Percentiles rank a stretch among this genome's conserved stretches.
Conservation (phyloP, 192 early-diverging fungal species). For the Coemansia sp. region DNA sequence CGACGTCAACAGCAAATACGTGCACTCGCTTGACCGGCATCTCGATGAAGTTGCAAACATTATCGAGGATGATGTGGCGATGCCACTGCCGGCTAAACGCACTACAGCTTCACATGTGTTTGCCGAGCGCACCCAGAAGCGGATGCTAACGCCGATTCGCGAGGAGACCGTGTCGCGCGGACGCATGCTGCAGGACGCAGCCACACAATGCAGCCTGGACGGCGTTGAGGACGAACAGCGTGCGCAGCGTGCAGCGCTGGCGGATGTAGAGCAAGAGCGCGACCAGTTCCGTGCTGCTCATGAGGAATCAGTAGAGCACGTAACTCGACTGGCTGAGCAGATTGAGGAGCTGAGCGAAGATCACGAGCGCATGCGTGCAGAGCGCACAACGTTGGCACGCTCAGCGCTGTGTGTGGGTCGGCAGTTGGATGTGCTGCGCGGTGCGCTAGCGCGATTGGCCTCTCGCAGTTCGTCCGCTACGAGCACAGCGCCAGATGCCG, state of each 20-base stretch:
- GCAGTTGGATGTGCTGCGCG: slow-evolving; percentile 36
- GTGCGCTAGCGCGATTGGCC: slow-evolving; percentile 24
- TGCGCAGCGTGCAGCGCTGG: slow-evolving; percentile 21
- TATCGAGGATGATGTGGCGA: slow-evolving; percentile 28
- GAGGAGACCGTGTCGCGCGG: slow-evolving; percentile 24
- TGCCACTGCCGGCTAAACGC: neutral
- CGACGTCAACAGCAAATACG: slow-evolving; percentile 31
- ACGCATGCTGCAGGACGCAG: slow-evolving; percentile 3
- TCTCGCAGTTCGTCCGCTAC: neutral
- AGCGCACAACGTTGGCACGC: slow-evolving; percentile 32
- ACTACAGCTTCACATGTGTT: neutral
- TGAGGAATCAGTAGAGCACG: slow-evolving; percentile 39
- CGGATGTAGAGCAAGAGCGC: slow-evolving; percentile 43
- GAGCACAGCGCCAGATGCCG: slow-evolving; percentile 12
- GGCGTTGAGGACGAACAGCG: slow-evolving; percentile 28
- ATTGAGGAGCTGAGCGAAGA: slow-evolving; percentile 46
- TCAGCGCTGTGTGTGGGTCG: slow-evolving; percentile 32
- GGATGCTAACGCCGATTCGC: slow-evolving; percentile 42
- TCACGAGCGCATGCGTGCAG: slow-evolving; percentile 45
- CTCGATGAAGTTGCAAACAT: slow-evolving; percentile 38
- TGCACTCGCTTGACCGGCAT: slow-evolving; percentile 39
- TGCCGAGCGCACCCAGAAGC: slow-evolving; percentile 16
- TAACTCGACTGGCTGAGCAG: slow-evolving; percentile 30
- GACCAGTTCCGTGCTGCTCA: slow-evolving; percentile 46
- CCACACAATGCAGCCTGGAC: slow-evolving; percentile 23